These are phyloP conservation scores for Musa troglodytarum DNA, from an alignment of 176 grass and related monocot species.

Conservation along the genomic window DNA sequence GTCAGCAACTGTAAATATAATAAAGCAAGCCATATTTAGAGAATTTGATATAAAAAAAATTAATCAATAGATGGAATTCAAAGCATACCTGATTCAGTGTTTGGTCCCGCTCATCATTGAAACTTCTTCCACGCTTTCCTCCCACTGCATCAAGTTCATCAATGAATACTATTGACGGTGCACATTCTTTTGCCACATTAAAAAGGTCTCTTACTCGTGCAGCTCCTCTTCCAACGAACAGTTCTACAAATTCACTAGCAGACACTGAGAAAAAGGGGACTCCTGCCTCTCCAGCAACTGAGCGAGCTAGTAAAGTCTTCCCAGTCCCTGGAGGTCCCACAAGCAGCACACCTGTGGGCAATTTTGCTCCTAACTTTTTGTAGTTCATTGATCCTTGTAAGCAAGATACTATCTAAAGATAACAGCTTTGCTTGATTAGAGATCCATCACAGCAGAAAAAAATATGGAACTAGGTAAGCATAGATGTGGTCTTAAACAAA, in stretches of 20 bases:
- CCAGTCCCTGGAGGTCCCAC: conserved; percentile 91
- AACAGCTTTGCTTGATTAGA: conserved; percentile 29
- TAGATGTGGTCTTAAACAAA: neutral
- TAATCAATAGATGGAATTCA: neutral
- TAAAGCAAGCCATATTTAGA: conserved; percentile 23
- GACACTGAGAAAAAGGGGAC: conserved; percentile 93
- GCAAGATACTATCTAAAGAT: conserved; percentile 73
- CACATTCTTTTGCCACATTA: conserved; percentile 80
- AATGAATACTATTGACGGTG: conserved; percentile 88
- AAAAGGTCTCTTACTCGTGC: conserved; percentile 90
- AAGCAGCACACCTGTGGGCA: conserved; percentile 85
- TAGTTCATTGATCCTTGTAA: conserved; percentile 81
- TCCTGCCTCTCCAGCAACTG: conserved; percentile 84
- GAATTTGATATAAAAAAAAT: conserved; percentile 14
- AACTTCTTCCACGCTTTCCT: conserved; percentile 82
- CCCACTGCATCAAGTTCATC: conserved; percentile 98
- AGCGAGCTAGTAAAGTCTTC: conserved; percentile 85
- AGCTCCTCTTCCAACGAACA: conserved; percentile 88
- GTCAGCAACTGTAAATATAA: conserved; percentile 58
- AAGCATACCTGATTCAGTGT: conserved; percentile 78
- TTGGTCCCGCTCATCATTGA: conserved; percentile 89
- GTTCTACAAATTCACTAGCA: conserved; percentile 94
- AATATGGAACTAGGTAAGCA: neutral
- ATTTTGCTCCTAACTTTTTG: conserved; percentile 84
- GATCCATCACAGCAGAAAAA: neutral